Evolutionary conservation across 2,329 filamentous ascomycete genomes (phyloP).

Genomic region (Phyllosticta citribraziliensis): DNA sequence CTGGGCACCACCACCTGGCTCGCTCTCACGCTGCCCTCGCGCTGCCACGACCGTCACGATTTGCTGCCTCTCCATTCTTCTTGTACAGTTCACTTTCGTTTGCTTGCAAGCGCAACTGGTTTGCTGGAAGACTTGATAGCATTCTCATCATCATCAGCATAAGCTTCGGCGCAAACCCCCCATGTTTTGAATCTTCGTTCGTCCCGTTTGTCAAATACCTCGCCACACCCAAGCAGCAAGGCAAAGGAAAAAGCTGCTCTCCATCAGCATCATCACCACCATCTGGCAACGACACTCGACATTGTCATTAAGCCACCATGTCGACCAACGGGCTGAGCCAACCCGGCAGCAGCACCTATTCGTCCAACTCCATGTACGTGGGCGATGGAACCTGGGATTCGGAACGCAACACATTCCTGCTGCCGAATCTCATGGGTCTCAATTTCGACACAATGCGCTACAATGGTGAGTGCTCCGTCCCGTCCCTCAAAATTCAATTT

Average conservation of each 20-base stretch:
- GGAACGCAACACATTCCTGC: conserved; percentile 62
- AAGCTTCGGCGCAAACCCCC: background rate
- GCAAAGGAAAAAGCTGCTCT: background rate
- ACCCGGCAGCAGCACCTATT: conserved; percentile 63
- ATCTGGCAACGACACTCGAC: background rate
- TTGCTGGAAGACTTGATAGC: background rate
- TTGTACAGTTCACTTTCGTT: background rate
- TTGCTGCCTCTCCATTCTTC: background rate
- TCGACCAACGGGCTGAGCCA: conserved; percentile 52
- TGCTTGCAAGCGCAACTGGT: background rate
- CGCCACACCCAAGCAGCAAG: background rate
- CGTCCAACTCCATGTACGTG: conserved; percentile 63
- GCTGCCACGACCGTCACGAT: conserved; percentile 5
- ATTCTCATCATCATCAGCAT: background rate
- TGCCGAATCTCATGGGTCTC: conserved; percentile 66
- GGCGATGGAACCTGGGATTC: conserved; percentile 81
- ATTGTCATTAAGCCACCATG: conserved; percentile 33
- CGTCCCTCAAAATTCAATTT: background rate
- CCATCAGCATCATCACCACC: background rate
- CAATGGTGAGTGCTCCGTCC: conserved; percentile 51
- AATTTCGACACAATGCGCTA: conserved; percentile 77
- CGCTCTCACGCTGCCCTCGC: background rate
- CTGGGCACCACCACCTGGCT: background rate
- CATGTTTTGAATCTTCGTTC: background rate
- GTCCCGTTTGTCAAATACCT: background rate